phyloP scores from a whole-genome alignment of 2,329 filamentous ascomycete genomes.

The Fusarium robinianum region DNA sequence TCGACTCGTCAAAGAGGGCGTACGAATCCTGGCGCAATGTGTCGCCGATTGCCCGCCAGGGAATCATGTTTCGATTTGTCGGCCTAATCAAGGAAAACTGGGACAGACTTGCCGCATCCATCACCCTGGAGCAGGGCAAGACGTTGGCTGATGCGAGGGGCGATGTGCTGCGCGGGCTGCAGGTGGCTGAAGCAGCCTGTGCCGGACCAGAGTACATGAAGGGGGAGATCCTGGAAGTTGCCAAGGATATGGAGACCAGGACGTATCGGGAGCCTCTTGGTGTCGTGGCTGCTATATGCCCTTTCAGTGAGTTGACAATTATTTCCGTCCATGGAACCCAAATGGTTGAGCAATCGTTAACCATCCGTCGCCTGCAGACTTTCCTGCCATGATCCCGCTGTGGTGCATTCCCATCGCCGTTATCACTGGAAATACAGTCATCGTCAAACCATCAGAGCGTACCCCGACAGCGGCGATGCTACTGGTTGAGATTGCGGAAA shows the following conservation, averaged over 20 bases:
- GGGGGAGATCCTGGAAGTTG: slow-evolving; percentile 75
- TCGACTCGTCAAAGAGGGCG: slow-evolving; percentile 70
- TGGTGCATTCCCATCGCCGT: slow-evolving; percentile 82
- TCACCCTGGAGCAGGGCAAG: slow-evolving; percentile 79
- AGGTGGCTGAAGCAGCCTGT: slow-evolving; percentile 77
- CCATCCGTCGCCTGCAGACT: slow-evolving; percentile 60
- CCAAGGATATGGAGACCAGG: slow-evolving; percentile 85
- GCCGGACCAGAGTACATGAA: slow-evolving; percentile 74
- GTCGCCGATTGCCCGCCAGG: slow-evolving; percentile 69
- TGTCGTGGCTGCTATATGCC: slow-evolving; percentile 77
- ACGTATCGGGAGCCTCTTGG: slow-evolving; percentile 75
- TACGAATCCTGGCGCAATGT: slow-evolving; percentile 70
- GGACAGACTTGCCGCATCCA: slow-evolving; percentile 75
- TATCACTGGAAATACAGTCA: slow-evolving; percentile 75
- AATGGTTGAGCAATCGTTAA: not conserved
- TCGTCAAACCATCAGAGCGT: slow-evolving; percentile 80
- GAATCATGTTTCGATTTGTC: slow-evolving; percentile 79
- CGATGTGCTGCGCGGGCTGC: slow-evolving; percentile 73
- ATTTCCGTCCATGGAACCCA: not conserved
- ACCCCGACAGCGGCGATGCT: slow-evolving; percentile 82
- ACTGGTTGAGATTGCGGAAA: slow-evolving; percentile 71
- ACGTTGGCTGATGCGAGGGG: slow-evolving; percentile 75
- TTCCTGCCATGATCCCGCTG: slow-evolving; percentile 83
- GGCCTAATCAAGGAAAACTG: slow-evolving; percentile 75
- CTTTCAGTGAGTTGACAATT: slow-evolving; percentile 62